phyloP scores from a whole-genome alignment of 2,329 filamentous ascomycete species.

The Penicillium sp. region DNA sequence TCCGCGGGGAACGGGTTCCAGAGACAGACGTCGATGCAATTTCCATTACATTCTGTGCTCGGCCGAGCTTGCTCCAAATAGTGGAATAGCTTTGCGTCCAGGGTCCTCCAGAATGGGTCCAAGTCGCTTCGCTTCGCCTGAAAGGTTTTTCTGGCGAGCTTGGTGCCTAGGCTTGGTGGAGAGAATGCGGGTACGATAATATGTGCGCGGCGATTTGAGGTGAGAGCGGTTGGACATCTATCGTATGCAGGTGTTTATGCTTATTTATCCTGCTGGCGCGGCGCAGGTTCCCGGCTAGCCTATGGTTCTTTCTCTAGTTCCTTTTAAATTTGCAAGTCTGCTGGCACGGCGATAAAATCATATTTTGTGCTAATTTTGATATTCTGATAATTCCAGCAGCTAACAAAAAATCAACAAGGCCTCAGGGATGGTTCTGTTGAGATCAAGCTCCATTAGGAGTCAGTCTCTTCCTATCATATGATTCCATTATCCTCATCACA shows the following conservation, averaged over 20 bases:
- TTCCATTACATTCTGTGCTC: neutral
- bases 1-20: neutral
- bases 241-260: neutral
- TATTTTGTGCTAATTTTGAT: neutral
- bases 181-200: neutral
- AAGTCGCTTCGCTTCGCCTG: neutral
- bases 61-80: neutral
- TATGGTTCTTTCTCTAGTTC: neutral
- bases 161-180: neutral
- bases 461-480: slow-evolving; percentile 53
- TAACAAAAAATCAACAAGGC: slow-evolving; percentile 19
- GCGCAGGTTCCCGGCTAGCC: neutral
- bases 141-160: neutral
- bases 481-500: slow-evolving; percentile 46
- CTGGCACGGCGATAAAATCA: neutral
- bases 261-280: neutral
- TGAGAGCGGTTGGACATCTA: neutral
- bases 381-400: neutral
- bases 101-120: neutral
- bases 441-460: slow-evolving; percentile 42
- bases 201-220: neutral
- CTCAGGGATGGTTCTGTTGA: slow-evolving; percentile 44
- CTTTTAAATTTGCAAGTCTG: neutral
- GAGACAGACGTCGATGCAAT: neutral
- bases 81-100: neutral